Evolutionary conservation across 1,284 basidiomycete genomes (phyloP), one percentile per base, ranked within the genome.

Genomic region (Cryptococcus sp.): DNA sequence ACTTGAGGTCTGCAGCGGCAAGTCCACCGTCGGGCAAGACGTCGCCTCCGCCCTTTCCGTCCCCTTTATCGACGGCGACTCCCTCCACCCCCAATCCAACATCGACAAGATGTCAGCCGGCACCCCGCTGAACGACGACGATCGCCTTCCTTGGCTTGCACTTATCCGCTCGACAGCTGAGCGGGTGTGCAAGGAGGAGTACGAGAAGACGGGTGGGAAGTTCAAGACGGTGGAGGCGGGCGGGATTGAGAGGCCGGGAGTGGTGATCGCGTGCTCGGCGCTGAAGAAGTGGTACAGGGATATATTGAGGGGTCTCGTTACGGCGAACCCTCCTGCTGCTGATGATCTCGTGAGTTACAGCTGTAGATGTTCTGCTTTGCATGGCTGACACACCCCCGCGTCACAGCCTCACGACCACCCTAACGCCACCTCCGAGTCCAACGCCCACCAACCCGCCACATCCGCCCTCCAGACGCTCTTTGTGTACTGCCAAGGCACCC

Each of bases 21-120:
- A 96, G 77, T 88, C 89, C 3, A 95, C 92, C 0, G 81, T 95
- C 9, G 92, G 88, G 0, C 63, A 70, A 3, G 83, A 84, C 3
- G 79, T 95, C 24, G 83, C 88, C 13, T 66, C 77, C 38, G 78
- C 80, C 15, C 80, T 93, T 53, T 72, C 73, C 8, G 67, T 90
- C 56, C 85, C 91, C 0, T 95, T 91, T 77, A 80, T 92, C 60
- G 94, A 97, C 69, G 94, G 89, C 39, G 94, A 97, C 73, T 86
- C 89, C 59, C 81, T 97, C 38, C 94, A 97, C 71, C 89, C 93
- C 0, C 69, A 80, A 13, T 73, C 82, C 6, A 96, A 96, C 74
- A 84, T 96, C 46, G 86, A 82, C 35, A 97, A 97, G 81, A 97
- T 97, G 93, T 81, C 85, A 1, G 68, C 76, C 0, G 91, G 91